Evolutionary conservation across 1,139 yeast genomes (phyloP).

Genomic region (Barnettozyma hawaiiensis): DNA sequence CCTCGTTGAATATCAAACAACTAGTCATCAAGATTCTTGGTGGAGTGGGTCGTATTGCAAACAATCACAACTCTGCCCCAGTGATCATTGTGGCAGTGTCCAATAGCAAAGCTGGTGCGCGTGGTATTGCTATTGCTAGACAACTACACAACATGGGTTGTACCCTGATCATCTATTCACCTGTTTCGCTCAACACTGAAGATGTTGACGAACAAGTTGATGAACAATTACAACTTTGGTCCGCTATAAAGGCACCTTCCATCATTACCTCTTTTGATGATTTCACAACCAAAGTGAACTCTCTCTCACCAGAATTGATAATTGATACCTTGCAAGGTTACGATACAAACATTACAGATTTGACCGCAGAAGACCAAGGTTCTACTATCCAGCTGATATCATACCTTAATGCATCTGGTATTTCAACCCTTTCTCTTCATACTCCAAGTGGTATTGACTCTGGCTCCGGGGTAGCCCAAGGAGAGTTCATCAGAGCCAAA

Average conservation of each 20-base stretch:
- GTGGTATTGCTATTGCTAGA: conserved; percentile 77
- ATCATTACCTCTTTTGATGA: conserved; percentile 32
- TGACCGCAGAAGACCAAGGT: conserved; percentile 44
- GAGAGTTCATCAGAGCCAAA: conserved; percentile 27
- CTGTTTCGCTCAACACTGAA: conserved; percentile 32
- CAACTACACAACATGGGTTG: conserved; percentile 73
- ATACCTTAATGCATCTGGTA: conserved; percentile 64
- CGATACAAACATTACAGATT: conserved; percentile 54
- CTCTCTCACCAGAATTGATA: conserved; percentile 33
- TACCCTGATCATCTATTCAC: conserved; percentile 53
- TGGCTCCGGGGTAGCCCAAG: conserved; percentile 60
- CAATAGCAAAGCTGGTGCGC: conserved; percentile 64
- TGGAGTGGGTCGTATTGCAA: conserved; percentile 56
- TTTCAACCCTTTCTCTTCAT: conserved; percentile 60
- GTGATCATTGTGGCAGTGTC: conserved; percentile 69
- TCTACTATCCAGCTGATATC: conserved; percentile 43
- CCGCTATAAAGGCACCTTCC: conserved; percentile 45
- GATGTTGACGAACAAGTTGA: conserved; percentile 22
- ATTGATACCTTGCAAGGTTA: conserved; percentile 82
- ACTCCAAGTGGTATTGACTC: conserved; percentile 84
- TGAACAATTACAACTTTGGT: conserved; percentile 50
- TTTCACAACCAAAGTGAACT: conserved; percentile 26
- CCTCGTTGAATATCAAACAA: conserved; percentile 62
- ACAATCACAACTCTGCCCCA: conserved; percentile 76
- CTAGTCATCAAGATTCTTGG: conserved; percentile 61